Percentiles rank a stretch among this genome's conserved stretches.
These are phyloP conservation scores for Teratosphaeria gauchensis DNA, from an alignment of 2,329 filamentous ascomycete genomes.

Conservation along the genomic window DNA sequence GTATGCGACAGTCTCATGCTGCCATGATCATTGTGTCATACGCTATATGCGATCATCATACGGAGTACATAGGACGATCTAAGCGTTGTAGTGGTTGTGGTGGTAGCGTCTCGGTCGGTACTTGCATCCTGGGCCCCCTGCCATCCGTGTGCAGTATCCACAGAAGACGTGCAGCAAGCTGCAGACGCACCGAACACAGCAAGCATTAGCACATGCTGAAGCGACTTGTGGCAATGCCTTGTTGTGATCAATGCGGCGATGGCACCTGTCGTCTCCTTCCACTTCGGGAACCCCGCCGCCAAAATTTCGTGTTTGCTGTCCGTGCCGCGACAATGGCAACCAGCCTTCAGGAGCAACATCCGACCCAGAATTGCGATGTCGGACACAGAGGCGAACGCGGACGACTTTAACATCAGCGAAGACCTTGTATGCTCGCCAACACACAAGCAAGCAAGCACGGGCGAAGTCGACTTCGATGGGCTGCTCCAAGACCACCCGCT, in stretches of 20 bases:
- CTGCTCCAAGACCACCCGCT: constrained; percentile 55
- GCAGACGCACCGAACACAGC: not conserved
- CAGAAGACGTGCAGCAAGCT: not conserved
- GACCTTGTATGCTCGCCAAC: constrained; percentile 47
- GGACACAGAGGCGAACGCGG: not conserved
- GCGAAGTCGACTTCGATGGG: constrained; percentile 57
- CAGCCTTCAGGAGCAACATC: not conserved
- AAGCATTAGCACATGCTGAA: not conserved
- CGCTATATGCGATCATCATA: not conserved
- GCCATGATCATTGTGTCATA: not conserved
- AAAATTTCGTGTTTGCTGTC: not conserved
- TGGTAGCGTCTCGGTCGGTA: not conserved
- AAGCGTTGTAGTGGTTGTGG: not conserved
- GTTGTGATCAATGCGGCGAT: not conserved
- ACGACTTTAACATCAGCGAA: constrained; percentile 37
- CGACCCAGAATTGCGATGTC: not conserved
- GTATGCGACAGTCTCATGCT: not conserved
- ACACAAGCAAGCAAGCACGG: constrained; percentile 44
- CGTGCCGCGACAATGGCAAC: not conserved
- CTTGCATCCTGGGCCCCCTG: not conserved
- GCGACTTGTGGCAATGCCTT: not conserved
- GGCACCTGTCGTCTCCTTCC: not conserved
- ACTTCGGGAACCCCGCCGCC: not conserved
- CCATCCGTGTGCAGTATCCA: not conserved
- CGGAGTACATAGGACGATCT: not conserved